Percentiles rank a stretch among this genome's conserved stretches.
Conservation (phyloP, 371 early-diverging fungal species). For the Spraguea lophii region DNA sequence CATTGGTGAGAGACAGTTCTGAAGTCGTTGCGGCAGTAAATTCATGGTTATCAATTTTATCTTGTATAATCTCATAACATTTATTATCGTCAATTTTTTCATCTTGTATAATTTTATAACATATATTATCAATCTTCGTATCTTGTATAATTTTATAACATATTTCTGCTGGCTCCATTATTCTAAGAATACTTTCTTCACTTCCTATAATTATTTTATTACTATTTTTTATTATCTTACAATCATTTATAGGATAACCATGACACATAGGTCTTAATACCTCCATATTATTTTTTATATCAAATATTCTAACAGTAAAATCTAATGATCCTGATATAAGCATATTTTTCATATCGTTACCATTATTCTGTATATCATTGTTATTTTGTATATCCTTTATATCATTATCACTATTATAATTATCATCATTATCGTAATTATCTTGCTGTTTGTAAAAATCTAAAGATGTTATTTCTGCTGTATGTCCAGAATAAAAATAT, state of each 20-base stretch:
- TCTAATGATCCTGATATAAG: constrained; percentile 27
- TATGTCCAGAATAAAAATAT: constrained; percentile 26
- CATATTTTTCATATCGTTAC: constrained; percentile 6
- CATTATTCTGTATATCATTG: too few relatives aligned
- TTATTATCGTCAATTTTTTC: too few relatives aligned
- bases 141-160: constrained; percentile 9
- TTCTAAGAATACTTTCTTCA: constrained; percentile 28
- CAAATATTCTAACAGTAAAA: constrained; percentile 29
- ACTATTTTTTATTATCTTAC: constrained; percentile 8
- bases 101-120: too few relatives aligned
- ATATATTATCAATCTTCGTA: too few relatives aligned
- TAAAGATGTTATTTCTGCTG: constrained; percentile 11
- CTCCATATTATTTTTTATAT: constrained; percentile 16
- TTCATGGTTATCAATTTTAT: too few relatives aligned
- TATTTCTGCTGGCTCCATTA: constrained; percentile 20
- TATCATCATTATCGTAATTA: too few relatives aligned
- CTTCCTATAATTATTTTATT: constrained; percentile 9
- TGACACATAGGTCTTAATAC: constrained; percentile 24
- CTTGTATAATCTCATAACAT: too few relatives aligned
- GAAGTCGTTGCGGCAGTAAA: constrained; percentile 3
- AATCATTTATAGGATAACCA: constrained; percentile 22
- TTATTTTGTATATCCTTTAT: too few relatives aligned
- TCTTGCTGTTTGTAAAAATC: too few relatives aligned
- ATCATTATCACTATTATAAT: too few relatives aligned
- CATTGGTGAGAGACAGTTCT: constrained; percentile 31